phyloP scores from a whole-genome alignment of 2,329 filamentous ascomycete species.

The Talaromyces sp. region DNA sequence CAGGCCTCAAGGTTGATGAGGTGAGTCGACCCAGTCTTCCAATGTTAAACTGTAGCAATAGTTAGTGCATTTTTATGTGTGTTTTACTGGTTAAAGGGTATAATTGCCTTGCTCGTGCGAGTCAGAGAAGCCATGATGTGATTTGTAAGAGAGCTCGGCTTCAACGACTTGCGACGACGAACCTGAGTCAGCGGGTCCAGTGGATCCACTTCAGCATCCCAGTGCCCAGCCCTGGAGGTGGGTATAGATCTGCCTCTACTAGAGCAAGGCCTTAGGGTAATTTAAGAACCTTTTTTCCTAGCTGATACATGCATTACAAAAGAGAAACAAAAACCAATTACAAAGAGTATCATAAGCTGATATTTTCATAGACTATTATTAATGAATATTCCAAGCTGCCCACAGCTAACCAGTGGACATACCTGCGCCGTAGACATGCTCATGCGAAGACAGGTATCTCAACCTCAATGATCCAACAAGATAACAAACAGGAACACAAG shows the following conservation, averaged over 20 bases:
- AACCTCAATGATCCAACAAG: slow-evolving; percentile 6
- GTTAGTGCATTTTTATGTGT: background rate
- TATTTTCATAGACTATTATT: slow-evolving; percentile 1
- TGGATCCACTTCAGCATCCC: no score
- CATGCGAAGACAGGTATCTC: background rate
- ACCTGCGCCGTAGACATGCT: slow-evolving; percentile 16
- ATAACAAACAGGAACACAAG: slow-evolving; percentile 1
- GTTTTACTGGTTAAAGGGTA: no score
- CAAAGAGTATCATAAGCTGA: background rate
- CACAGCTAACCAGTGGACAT: slow-evolving; percentile 5
- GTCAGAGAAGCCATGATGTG: no score
- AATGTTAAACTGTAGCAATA: background rate
- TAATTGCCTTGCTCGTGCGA: no score
- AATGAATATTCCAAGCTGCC: slow-evolving; percentile 11
- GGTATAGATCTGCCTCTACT: no score
- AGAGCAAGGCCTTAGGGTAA: no score
- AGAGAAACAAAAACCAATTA: background rate
- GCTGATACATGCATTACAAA: background rate
- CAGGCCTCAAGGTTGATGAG: background rate
- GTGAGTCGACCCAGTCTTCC: background rate
- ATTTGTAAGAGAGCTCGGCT: no score
- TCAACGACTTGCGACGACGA: no score
- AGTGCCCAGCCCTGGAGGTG: no score
- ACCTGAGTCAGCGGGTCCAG: no score
- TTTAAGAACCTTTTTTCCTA: no score